A percentile compares a stretch with the other conserved stretches of the same genome.
These are phyloP conservation scores for Ochetophila trinervis DNA, from an alignment of 306 rosid species.

Conservation along the genomic window DNA sequence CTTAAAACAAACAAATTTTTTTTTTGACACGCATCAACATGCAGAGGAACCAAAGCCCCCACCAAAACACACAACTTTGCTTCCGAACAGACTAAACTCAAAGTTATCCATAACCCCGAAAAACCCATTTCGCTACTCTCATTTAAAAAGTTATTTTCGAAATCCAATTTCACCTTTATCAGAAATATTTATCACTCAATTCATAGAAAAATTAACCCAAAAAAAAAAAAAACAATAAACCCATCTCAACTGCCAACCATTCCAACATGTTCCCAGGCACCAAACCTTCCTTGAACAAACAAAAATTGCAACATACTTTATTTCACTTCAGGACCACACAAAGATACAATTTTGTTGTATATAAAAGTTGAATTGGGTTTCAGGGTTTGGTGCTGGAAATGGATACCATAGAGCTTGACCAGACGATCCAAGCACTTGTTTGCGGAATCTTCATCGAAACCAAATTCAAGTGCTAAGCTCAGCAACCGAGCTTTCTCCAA, in stretches of 20 bases:
- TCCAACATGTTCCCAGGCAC: not conserved
- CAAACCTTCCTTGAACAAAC: not conserved
- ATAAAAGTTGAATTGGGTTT: conserved; percentile 10
- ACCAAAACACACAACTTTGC: too few relatives aligned
- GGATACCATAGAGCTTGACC: conserved; percentile 65
- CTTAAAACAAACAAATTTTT: too few relatives aligned
- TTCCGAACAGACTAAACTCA: too few relatives aligned
- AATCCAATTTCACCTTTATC: too few relatives aligned
- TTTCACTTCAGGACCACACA: too few relatives aligned
- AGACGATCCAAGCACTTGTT: conserved; percentile 64
- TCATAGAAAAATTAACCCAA: not conserved
- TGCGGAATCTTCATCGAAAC: conserved; percentile 73
- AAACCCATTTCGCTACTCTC: too few relatives aligned
- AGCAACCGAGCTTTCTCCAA: conserved; percentile 72
- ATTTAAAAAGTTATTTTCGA: too few relatives aligned
- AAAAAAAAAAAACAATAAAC: not conserved
- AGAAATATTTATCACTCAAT: too few relatives aligned
- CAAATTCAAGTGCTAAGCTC: conserved; percentile 73
- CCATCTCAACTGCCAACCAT: not conserved
- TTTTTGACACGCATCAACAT: too few relatives aligned
- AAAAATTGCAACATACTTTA: not conserved
- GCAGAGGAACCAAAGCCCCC: too few relatives aligned
- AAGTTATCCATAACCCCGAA: too few relatives aligned
- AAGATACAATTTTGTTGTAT: not conserved
- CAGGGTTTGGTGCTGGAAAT: not conserved